Percentiles rank a stretch among this genome's conserved stretches.
Conservation (phyloP, 1,284 basidiomycete species). For the Trichosporon ovoides region DNA sequence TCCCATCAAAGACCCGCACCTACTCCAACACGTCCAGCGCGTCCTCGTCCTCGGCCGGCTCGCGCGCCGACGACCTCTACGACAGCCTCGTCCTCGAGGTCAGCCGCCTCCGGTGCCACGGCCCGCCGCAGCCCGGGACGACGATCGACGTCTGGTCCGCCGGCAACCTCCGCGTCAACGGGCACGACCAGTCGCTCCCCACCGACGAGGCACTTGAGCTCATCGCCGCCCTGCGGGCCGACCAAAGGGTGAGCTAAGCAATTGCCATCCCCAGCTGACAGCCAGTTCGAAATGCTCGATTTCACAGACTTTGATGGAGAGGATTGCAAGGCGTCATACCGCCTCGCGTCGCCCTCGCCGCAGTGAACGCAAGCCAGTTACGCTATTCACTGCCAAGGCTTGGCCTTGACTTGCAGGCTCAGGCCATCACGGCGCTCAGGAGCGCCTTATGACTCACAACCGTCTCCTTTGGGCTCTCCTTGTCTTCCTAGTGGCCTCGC, state of each 20-base stretch:
- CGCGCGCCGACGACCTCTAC: slow-evolving; percentile 5
- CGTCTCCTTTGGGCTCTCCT: not conserved
- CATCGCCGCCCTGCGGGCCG: slow-evolving; percentile 25
- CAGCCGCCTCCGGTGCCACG: not conserved
- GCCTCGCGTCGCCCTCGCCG: slow-evolving; percentile 13
- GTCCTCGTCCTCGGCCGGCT: not conserved
- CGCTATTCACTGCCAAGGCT: not conserved
- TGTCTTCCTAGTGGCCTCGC: not conserved
- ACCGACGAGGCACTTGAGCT: slow-evolving; percentile 30
- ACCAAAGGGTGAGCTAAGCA: slow-evolving; percentile 30
- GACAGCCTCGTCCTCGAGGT: slow-evolving; percentile 7
- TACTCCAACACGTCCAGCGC: not conserved
- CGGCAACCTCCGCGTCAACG: slow-evolving; percentile 35
- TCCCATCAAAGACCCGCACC: not conserved
- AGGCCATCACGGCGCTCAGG: too few relatives aligned
- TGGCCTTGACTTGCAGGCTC: not conserved
- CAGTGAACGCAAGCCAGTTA: not conserved
- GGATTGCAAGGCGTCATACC: slow-evolving; percentile 45
- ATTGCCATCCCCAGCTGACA: not conserved
- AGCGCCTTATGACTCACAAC: not conserved
- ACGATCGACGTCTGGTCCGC: slow-evolving; percentile 41
- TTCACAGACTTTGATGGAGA: slow-evolving; percentile 34
- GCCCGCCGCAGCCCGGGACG: slow-evolving; percentile 22
- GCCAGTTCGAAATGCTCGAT: slow-evolving; percentile 34
- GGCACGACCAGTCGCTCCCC: slow-evolving; percentile 32